Evolutionary conservation across 140 eudicot species (phyloP).

Genomic region (Ambrosia hybrid): DNA sequence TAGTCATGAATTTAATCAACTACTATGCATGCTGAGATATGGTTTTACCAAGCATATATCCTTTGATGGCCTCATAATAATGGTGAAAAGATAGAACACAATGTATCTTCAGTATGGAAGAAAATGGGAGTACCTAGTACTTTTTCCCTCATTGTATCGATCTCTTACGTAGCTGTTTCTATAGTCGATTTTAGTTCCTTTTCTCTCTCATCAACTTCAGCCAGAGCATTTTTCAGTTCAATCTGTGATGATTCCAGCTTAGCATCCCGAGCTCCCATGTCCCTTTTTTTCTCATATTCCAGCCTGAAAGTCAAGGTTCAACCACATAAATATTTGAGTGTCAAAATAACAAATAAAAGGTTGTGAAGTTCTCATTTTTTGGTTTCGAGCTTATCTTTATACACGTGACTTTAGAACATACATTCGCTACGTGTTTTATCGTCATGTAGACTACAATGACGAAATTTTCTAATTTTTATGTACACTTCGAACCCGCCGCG

Average conservation of each 20-base stretch:
- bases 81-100: neutral
- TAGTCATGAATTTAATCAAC: neutral
- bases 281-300: slow-evolving; percentile 94
- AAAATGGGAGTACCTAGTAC: slow-evolving; percentile 50
- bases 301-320: slow-evolving; percentile 49
- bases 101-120: neutral
- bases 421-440: too few relatives aligned
- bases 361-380: neutral
- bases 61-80: neutral
- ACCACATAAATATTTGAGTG: neutral
- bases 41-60: too few relatives aligned
- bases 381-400: too few relatives aligned
- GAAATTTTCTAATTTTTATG: too few relatives aligned
- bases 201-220: slow-evolving; percentile 64
- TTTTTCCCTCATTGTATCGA: slow-evolving; percentile 64
- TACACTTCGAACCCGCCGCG: too few relatives aligned
- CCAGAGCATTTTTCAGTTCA: slow-evolving; percentile 46
- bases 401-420: too few relatives aligned
- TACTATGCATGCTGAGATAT: neutral
- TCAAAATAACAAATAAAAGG: neutral
- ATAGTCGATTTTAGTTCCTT: slow-evolving; percentile 49
- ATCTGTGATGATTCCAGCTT: slow-evolving; percentile 69
- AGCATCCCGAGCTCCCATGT: slow-evolving; percentile 80
- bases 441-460: too few relatives aligned
- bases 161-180: slow-evolving; percentile 72